Evolutionary conservation across 495 filamentous ascomycete species (phyloP).

Genomic region (Penicillium malachiteum): DNA sequence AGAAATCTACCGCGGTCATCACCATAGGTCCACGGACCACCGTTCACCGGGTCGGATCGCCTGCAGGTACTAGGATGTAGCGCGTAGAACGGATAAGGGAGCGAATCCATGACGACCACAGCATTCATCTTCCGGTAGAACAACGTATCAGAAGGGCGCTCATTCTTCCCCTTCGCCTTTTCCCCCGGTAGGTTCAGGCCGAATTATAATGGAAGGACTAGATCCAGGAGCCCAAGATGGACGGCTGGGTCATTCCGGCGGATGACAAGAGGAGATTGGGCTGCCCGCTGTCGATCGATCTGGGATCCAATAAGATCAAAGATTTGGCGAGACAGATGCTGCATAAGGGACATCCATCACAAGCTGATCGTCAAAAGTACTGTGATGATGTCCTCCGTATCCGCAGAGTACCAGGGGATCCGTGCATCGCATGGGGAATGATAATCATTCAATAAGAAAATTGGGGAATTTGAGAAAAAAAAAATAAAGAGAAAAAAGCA

Average conservation of each 20-base stretch:
- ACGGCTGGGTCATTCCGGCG: constrained; percentile 15
- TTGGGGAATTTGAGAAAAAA: neutral
- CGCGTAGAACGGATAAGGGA: constrained; percentile 15
- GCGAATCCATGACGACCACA: neutral
- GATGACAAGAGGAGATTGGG: constrained; percentile 17
- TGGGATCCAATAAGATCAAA: constrained; percentile 1
- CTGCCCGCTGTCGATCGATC: constrained; percentile 5
- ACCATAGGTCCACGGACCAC: constrained; percentile 26
- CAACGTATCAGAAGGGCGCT: constrained; percentile 10
- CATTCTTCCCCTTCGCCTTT: neutral
- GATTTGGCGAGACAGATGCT: constrained; percentile 1
- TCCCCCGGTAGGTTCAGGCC: neutral
- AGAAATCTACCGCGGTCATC: constrained; percentile 21
- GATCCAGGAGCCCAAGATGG: constrained; percentile 13
- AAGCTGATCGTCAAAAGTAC: neutral
- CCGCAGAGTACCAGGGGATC: neutral
- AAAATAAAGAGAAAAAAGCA: neutral
- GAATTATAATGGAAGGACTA: constrained; percentile 16
- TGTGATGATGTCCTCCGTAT: neutral
- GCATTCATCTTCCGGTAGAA: neutral
- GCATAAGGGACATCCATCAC: constrained; percentile 1
- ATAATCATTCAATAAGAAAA: neutral
- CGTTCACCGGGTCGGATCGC: constrained; percentile 37
- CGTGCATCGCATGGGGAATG: neutral
- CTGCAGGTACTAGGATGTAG: constrained; percentile 37